phyloP scores from a whole-genome alignment of 257 asterid genomes.

The Solanum bulbocastanum region DNA sequence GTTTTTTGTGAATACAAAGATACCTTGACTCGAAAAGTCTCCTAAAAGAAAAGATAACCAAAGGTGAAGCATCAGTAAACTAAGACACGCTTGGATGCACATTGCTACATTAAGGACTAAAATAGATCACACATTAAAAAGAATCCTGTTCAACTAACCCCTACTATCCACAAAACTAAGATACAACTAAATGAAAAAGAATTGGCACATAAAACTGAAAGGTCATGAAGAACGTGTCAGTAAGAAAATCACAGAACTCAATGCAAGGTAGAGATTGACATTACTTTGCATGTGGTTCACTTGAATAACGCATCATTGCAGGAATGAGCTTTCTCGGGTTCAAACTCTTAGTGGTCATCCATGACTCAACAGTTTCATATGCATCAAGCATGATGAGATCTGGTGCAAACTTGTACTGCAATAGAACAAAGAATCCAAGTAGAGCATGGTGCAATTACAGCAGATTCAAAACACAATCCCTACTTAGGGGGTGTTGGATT shows the following conservation, averaged over 20 bases:
- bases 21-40: neutral
- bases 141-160: neutral
- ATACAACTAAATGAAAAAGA: neutral
- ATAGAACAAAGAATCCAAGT: constrained; percentile 8
- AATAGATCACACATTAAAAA: neutral
- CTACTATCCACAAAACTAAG: neutral
- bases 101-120: neutral
- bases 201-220: neutral
- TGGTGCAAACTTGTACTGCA: constrained; percentile 97
- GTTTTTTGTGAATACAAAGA: neutral
- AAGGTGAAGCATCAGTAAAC: neutral
- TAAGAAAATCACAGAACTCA: neutral
- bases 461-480: neutral
- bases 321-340: constrained; percentile 95
- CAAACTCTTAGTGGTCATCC: constrained; percentile 88
- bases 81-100: neutral
- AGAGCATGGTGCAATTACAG: neutral
- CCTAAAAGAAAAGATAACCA: neutral
- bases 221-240: neutral
- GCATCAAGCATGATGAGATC: constrained; percentile 97
- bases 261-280: constrained; percentile 8
- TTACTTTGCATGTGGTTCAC: constrained; percentile 96
- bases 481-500: neutral
- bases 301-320: constrained; percentile 98
- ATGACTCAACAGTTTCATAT: constrained; percentile 95